Base-by-base conservation (phyloP, 495 filamentous ascomycete species). In the Cercophora scortea region DNA sequence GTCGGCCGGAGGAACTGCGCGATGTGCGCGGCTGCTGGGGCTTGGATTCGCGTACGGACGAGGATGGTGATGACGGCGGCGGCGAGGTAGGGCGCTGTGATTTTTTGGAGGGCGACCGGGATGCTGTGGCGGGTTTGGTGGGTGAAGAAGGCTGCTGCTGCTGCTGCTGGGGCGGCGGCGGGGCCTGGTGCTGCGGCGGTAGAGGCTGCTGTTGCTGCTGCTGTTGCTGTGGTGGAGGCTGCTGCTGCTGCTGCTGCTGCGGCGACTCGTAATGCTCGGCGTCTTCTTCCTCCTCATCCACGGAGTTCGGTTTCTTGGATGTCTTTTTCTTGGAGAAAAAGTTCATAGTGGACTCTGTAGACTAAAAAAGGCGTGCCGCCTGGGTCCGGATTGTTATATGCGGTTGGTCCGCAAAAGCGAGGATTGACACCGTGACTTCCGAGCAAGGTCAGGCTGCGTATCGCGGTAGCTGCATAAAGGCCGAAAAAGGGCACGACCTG, bases 301-400 rank as follows among this genome's bases (percentile, higher is more conserved):
- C 66, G 52, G 70, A 56, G 53, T 68, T 64, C 55, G 69, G 60
- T 56, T 76, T 78, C 62, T 75, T 80, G 54, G 72, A 69, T 57
- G 71, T 67, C 63, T 77, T 79, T 64, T 74, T 73, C 49, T 68
- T 59, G 43, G 17, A 42, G 64, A 79, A 78, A 69, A 75, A 76
- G 70, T 78, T 79, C 77, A 80, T 79, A 57, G 55, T 57, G 52
- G 52, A 55, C 49, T 61, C 45, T 45, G 55, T 40, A 50, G 12
- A 39, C 11, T 9, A 45, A 53, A 61, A 54, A 57, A 46, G 39
- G 19, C 36, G 53, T 57, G 41, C 42, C 52, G 12, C 45, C 40
- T 43, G 55, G 47, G 52, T 54, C 43, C 60, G 39, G 50, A 63
- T 62, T 59, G 55, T 60, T 56, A 51, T 56, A 54, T 64, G 57